These are phyloP conservation scores for Alloteropsis angusta DNA, from an alignment of 202 grass and related monocot species.

Conservation along the genomic window DNA sequence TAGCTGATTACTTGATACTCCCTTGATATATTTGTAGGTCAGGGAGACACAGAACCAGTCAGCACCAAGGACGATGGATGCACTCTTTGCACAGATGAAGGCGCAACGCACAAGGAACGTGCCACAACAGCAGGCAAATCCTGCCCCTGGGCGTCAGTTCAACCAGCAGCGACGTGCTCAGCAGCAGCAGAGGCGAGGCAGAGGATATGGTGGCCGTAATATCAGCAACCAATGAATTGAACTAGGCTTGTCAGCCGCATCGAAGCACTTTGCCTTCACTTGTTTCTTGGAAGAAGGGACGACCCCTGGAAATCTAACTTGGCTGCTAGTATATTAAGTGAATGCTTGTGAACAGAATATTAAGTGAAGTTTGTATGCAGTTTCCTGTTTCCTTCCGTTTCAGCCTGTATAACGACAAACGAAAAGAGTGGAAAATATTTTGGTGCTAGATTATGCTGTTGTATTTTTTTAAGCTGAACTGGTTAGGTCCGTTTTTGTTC, in stretches of 20 bases:
- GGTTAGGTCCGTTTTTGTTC: neutral
- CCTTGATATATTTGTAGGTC: slow-evolving; percentile 12
- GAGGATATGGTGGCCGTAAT: slow-evolving; percentile 28
- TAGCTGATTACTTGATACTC: neutral
- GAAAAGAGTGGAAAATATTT: slow-evolving; percentile 14
- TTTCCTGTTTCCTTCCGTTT: slow-evolving; percentile 12
- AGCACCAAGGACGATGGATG: slow-evolving; percentile 63
- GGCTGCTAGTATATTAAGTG: slow-evolving; percentile 1
- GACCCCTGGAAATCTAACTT: slow-evolving; percentile 9
- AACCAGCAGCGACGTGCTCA: slow-evolving; percentile 25
- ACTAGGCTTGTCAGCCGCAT: neutral
- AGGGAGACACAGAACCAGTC: slow-evolving; percentile 36
- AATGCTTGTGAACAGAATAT: neutral
- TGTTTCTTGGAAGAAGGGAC: slow-evolving; percentile 17
- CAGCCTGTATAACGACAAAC: slow-evolving; percentile 11
- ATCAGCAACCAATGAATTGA: slow-evolving; percentile 29
- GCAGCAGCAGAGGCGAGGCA: slow-evolving; percentile 32
- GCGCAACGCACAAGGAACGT: slow-evolving; percentile 37
- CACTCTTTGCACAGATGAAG: slow-evolving; percentile 70
- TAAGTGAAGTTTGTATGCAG: slow-evolving; percentile 6
- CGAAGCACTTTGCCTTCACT: neutral
- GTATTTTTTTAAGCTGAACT: neutral
- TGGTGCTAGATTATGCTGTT: neutral
- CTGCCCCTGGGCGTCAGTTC: slow-evolving; percentile 27
- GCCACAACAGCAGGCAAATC: slow-evolving; percentile 28